Conservation (phyloP, 2,329 filamentous ascomycete species). For the Fusarium heterosporum region DNA sequence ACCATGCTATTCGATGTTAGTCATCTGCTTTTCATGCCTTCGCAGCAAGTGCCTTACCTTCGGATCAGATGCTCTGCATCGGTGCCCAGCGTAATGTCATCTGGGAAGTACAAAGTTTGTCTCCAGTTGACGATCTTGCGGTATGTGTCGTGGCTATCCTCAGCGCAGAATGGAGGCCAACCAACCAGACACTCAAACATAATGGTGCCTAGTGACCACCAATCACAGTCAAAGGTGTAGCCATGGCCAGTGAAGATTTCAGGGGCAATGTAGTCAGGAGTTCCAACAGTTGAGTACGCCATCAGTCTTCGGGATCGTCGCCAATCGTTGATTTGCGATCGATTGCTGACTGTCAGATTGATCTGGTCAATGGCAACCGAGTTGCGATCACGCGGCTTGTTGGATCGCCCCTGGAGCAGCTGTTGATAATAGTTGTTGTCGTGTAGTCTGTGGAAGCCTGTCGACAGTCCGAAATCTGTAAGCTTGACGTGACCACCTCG, state of each 20-base stretch:
- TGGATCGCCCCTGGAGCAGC: slow-evolving; percentile 83
- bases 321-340: slow-evolving; percentile 98
- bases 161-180: slow-evolving; percentile 98
- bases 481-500: slow-evolving; percentile 97
- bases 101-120: slow-evolving; percentile 94
- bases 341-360: slow-evolving; percentile 97
- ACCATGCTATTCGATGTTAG: slow-evolving; percentile 73
- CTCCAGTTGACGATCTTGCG: slow-evolving; percentile 99
- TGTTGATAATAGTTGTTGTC: slow-evolving; percentile 99
- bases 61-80: slow-evolving; percentile 94
- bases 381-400: slow-evolving; percentile 82
- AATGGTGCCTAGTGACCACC: slow-evolving; percentile 98
- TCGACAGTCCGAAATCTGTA: slow-evolving; percentile 97
- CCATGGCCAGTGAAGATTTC: slow-evolving; percentile 98
- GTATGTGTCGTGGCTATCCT: slow-evolving; percentile 97
- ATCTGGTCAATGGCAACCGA: slow-evolving; percentile 98
- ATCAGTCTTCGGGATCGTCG: slow-evolving; percentile 93
- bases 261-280: slow-evolving; percentile 97
- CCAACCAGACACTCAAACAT: slow-evolving; percentile 99
- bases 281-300: slow-evolving; percentile 98
- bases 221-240: slow-evolving; percentile 97
- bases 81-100: slow-evolving; percentile 87
- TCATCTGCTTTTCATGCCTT: not conserved
- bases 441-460: slow-evolving; percentile 96
- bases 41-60: slow-evolving; percentile 69